Conservation (phyloP, 306 rosid species). For the Luffa aegyptiaca region DNA sequence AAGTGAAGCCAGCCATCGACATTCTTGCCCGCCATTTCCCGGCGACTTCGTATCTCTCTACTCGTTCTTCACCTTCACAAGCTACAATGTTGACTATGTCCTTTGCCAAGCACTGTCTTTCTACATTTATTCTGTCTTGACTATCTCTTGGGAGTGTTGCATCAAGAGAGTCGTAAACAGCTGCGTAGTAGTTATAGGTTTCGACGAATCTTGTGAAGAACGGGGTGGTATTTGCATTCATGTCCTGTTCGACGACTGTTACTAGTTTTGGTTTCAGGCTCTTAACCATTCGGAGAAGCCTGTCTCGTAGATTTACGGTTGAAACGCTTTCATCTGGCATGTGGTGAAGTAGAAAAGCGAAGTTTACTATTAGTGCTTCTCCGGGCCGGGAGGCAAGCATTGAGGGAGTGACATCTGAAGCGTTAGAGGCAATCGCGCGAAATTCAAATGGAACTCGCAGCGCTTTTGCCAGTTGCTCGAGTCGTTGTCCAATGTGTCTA, state of each 20-base stretch:
- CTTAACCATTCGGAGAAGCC: slow-evolving; percentile 84
- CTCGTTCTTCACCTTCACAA: slow-evolving; percentile 87
- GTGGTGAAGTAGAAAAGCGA: slow-evolving; percentile 94
- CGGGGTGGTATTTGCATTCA: slow-evolving; percentile 82
- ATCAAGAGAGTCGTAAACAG: slow-evolving; percentile 81
- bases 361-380: slow-evolving; percentile 79
- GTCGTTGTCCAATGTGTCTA: slow-evolving; percentile 72
- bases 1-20: slow-evolving; percentile 80
- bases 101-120: slow-evolving; percentile 85
- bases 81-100: slow-evolving; percentile 88
- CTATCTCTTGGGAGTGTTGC: slow-evolving; percentile 85
- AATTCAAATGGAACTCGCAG: slow-evolving; percentile 63
- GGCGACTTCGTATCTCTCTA: slow-evolving; percentile 87
- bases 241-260: slow-evolving; percentile 87
- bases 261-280: slow-evolving; percentile 82
- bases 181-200: slow-evolving; percentile 74
- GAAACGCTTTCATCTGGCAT: slow-evolving; percentile 98
- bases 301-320: slow-evolving; percentile 69
- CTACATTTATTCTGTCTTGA: slow-evolving; percentile 89
- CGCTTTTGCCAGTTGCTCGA: slow-evolving; percentile 66
- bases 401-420: slow-evolving; percentile 55
- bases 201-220: slow-evolving; percentile 75
- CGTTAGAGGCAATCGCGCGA: slow-evolving; percentile 60
- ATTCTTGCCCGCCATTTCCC: slow-evolving; percentile 99
- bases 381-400: slow-evolving; percentile 62